phyloP scores from a whole-genome alignment of 257 asterid genomes.

The Ilex asprella region DNA sequence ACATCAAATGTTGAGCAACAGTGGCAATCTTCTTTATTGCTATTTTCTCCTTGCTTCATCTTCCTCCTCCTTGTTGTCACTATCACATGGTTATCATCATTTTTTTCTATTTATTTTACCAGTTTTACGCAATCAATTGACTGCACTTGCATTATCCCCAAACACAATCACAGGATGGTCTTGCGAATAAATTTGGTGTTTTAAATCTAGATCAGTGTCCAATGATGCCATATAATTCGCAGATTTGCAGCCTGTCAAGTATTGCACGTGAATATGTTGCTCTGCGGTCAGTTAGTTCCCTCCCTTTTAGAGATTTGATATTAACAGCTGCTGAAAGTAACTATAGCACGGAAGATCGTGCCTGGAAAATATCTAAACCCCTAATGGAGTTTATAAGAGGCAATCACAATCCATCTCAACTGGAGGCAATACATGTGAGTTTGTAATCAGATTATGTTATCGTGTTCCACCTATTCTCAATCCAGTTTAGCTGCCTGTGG shows the following conservation, averaged over 20 bases:
- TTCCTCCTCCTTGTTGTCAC: too few relatives aligned
- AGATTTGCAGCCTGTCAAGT: constrained; percentile 94
- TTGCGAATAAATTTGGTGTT: constrained; percentile 6
- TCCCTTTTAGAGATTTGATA: constrained; percentile 84
- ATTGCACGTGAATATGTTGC: constrained; percentile 91
- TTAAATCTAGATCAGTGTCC: constrained; percentile 3
- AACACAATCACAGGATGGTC: too few relatives aligned
- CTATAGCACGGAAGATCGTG: constrained; percentile 48
- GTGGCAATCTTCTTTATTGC: too few relatives aligned
- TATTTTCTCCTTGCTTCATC: too few relatives aligned
- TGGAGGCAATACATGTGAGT: constrained; percentile 86
- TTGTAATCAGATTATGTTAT: constrained; percentile 14
- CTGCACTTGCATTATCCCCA: too few relatives aligned
- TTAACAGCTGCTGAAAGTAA: constrained; percentile 57
- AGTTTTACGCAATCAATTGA: too few relatives aligned
- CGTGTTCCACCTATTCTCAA: not conserved
- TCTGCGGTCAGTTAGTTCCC: constrained; percentile 65
- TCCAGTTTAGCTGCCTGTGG: not conserved
- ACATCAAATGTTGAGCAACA: too few relatives aligned
- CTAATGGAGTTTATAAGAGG: constrained; percentile 56
- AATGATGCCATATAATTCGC: constrained; percentile 14
- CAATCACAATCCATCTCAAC: constrained; percentile 77
- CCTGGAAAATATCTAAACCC: constrained; percentile 82
- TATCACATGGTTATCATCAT: too few relatives aligned
- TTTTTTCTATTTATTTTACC: too few relatives aligned